Conservation (phyloP, 208 protist genomes). For the Leishmania lainsoni region DNA sequence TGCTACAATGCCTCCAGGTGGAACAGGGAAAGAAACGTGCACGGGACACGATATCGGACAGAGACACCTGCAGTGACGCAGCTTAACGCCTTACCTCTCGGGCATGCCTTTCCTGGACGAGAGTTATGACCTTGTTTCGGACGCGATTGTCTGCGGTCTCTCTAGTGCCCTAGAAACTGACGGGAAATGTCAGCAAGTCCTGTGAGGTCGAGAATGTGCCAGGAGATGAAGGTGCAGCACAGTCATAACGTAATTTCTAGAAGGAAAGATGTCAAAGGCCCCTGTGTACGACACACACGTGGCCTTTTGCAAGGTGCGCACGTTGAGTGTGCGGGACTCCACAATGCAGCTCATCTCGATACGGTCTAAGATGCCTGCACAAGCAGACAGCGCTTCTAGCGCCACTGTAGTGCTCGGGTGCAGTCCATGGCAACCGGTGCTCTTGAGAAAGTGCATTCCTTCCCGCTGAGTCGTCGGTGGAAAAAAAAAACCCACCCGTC, state of each 20-base stretch:
- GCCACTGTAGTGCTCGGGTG: slow-evolving; percentile 34
- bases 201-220: not conserved
- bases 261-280: slow-evolving; percentile 59
- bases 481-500: too few species aligned
- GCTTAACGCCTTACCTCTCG: not conserved
- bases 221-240: slow-evolving; percentile 36
- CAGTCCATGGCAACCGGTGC: slow-evolving; percentile 41
- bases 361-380: slow-evolving; percentile 25
- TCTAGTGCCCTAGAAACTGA: slow-evolving; percentile 35
- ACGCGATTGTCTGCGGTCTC: not conserved
- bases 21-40: not conserved
- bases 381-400: slow-evolving; percentile 17
- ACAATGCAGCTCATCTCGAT: slow-evolving; percentile 62
- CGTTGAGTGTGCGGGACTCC: slow-evolving; percentile 37
- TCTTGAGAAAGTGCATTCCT: slow-evolving; percentile 38
- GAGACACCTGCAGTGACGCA: not conserved
- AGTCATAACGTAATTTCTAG: slow-evolving; percentile 55
- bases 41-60: slow-evolving; percentile 12
- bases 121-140: not conserved
- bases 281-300: slow-evolving; percentile 24
- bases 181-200: slow-evolving; percentile 35
- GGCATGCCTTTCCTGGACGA: not conserved
- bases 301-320: slow-evolving; percentile 36
- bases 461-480: not conserved
- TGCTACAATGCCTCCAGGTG: not conserved